Evolutionary conservation across 179 eudicot species (phyloP).

Genomic region (Pouteria campechiana): DNA sequence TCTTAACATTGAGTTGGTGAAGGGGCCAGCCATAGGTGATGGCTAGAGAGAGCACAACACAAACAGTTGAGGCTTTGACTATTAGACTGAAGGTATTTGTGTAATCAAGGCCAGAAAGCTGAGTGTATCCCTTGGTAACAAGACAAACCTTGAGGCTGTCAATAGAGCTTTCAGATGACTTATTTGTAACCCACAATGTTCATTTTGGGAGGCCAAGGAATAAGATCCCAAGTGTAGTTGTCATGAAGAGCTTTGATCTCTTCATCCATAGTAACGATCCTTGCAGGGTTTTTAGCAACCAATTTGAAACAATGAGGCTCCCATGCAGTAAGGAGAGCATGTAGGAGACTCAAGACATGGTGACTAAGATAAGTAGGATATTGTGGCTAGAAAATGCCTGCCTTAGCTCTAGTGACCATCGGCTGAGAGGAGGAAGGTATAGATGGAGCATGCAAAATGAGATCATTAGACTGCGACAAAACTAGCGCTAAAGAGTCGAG

Average conservation of each 20-base stretch:
- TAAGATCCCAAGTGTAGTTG: neutral
- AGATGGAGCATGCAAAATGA: no score
- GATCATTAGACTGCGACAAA: no score
- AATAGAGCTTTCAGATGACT: no score
- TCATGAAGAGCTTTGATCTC: neutral
- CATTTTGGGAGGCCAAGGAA: neutral
- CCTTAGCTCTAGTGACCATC: neutral
- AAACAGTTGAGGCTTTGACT: no score
- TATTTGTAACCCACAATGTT: neutral
- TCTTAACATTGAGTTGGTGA: no score
- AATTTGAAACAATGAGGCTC: neutral
- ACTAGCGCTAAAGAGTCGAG: no score
- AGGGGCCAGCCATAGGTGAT: no score
- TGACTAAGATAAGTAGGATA: neutral
- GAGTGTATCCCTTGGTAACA: no score
- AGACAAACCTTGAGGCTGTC: no score
- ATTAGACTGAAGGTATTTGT: no score
- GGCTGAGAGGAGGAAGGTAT: neutral
- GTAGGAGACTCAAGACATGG: neutral
- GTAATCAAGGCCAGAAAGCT: no score
- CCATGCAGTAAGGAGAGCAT: neutral
- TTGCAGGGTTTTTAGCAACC: neutral
- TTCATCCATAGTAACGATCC: neutral
- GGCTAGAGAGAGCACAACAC: no score
- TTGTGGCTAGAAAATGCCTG: neutral